These are phyloP conservation scores for Hortaea werneckii DNA, from an alignment of 2,329 filamentous ascomycete species.

Conservation along the genomic window DNA sequence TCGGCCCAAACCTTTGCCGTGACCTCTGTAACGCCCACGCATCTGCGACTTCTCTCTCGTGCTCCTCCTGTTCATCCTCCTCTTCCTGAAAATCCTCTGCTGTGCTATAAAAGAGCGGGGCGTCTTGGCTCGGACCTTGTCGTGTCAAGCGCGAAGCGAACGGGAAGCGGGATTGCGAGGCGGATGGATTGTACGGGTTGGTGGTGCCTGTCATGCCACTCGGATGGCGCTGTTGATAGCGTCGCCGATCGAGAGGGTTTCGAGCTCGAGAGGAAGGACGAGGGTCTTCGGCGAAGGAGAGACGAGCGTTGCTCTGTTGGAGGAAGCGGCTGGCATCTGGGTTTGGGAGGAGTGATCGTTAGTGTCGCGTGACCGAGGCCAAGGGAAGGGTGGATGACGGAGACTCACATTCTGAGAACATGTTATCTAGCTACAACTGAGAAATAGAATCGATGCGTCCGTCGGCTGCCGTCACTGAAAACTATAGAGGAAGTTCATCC, in stretches of 20 bases:
- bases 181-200: conserved; percentile 65
- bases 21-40: conserved; percentile 86
- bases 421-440: conserved; percentile 26
- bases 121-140: conserved; percentile 53
- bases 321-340: conserved; percentile 93
- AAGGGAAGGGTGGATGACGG: conserved; percentile 2
- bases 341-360: conserved; percentile 21
- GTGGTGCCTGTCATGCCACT: conserved; percentile 36
- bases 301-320: conserved; percentile 86
- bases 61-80: conserved; percentile 86
- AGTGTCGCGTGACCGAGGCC: conserved; percentile 32
- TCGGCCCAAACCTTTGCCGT: conserved; percentile 75
- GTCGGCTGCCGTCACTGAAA: too few relatives aligned
- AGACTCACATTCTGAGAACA: conserved; percentile 83
- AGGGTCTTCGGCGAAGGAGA: conserved; percentile 55
- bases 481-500: too few relatives aligned
- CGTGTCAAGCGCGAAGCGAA: conserved; percentile 69
- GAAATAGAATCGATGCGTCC: too few relatives aligned
- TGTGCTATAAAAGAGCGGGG: conserved; percentile 88
- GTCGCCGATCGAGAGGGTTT: conserved; percentile 39
- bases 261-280: conserved; percentile 28
- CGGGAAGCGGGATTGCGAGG: conserved; percentile 63
- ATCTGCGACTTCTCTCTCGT: conserved; percentile 85
- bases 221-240: conserved; percentile 30
- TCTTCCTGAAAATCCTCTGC: conserved; percentile 86